phyloP scores from a whole-genome alignment of 2,329 filamentous ascomycete genomes.

The Corinectria fuckeliana region DNA sequence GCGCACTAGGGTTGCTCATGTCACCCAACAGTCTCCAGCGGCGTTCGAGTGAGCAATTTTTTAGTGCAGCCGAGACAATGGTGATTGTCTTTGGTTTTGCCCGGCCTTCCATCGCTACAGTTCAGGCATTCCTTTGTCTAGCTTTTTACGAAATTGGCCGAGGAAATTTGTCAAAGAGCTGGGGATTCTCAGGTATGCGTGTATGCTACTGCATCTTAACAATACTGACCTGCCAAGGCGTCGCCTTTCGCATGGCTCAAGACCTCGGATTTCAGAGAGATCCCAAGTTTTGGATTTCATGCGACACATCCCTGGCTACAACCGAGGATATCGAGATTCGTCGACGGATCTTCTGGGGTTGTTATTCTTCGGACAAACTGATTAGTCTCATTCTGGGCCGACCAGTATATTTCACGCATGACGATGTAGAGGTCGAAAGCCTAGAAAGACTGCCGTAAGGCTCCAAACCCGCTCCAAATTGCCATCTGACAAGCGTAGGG shows the following conservation, averaged over 20 bases:
- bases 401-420: slow-evolving; percentile 21
- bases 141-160: slow-evolving; percentile 39
- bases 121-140: slow-evolving; percentile 38
- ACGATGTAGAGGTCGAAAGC: slow-evolving; percentile 18
- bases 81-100: slow-evolving; percentile 34
- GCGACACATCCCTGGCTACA: slow-evolving; percentile 28
- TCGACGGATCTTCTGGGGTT: slow-evolving; percentile 41
- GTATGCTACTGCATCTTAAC: neutral
- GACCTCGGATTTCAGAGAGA: slow-evolving; percentile 30
- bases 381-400: slow-evolving; percentile 28
- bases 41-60: slow-evolving; percentile 27
- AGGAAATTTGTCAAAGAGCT: slow-evolving; percentile 39
- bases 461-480: too few relatives aligned
- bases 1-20: slow-evolving; percentile 32
- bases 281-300: slow-evolving; percentile 6
- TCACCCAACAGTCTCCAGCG: slow-evolving; percentile 16
- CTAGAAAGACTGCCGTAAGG: slow-evolving; percentile 9
- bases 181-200: slow-evolving; percentile 35
- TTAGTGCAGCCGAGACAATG: slow-evolving; percentile 35
- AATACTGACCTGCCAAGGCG: slow-evolving; percentile 15
- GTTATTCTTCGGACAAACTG: slow-evolving; percentile 38
- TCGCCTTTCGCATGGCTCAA: slow-evolving; percentile 41
- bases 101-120: slow-evolving; percentile 30
- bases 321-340: slow-evolving; percentile 38
- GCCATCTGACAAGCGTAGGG: neutral